Conservation (phyloP, 2,329 filamentous ascomycete genomes). For the Cladosporium sp. region DNA sequence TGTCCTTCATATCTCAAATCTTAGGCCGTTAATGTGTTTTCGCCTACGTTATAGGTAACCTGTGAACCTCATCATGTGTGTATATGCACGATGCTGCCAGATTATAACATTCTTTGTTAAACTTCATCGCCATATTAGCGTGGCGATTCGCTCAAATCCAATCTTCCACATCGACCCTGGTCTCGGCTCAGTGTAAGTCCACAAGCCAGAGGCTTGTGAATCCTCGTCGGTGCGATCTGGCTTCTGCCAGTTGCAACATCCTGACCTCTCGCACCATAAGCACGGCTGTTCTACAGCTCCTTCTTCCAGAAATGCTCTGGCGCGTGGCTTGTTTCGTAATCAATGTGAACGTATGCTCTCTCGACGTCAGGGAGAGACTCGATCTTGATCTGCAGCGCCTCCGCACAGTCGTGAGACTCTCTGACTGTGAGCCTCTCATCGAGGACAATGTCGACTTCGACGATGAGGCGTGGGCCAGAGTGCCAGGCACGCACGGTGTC, state of each 20-base stretch:
- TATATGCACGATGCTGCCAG: no score
- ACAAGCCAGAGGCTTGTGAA: not conserved
- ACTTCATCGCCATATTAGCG: no score
- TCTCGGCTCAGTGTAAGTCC: not conserved
- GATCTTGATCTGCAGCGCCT: conserved; percentile 89
- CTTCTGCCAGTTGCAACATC: not conserved
- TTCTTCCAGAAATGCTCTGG: conserved; percentile 75
- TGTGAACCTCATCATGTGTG: no score
- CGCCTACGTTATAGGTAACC: no score
- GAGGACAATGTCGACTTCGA: conserved; percentile 97
- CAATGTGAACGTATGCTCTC: conserved; percentile 91
- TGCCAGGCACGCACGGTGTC: conserved; percentile 96
- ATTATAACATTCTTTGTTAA: no score
- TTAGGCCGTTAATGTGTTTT: no score
- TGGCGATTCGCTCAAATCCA: not conserved
- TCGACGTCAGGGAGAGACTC: conserved; percentile 90
- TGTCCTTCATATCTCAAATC: no score
- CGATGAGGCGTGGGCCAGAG: conserved; percentile 79
- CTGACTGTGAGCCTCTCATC: conserved; percentile 66
- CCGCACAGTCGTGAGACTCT: conserved; percentile 86
- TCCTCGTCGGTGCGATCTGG: not conserved
- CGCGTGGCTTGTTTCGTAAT: conserved; percentile 94
- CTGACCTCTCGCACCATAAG: not conserved
- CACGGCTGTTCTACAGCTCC: conserved; percentile 44
- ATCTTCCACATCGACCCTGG: not conserved